These are phyloP conservation scores for Solanum arcanum DNA, from an alignment of 257 asterid genomes.

Conservation along the genomic window DNA sequence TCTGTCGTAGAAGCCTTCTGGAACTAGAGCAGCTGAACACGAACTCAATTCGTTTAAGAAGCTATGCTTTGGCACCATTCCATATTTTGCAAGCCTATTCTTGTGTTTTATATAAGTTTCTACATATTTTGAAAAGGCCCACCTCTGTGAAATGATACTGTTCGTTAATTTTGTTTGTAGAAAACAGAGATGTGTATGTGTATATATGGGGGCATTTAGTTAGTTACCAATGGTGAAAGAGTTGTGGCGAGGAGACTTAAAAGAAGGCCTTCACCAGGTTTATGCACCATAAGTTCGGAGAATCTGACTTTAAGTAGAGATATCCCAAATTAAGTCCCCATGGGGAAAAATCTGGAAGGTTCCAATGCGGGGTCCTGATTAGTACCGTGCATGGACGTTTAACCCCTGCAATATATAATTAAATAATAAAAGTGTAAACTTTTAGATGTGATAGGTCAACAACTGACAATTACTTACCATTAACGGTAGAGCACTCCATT, in stretches of 20 bases:
- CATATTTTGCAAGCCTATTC: slow-evolving; percentile 16
- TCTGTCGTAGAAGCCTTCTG: slow-evolving; percentile 31
- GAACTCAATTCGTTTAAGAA: slow-evolving; percentile 21
- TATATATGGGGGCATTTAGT: no score
- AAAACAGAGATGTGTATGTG: background rate
- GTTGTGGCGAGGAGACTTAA: slow-evolving; percentile 24
- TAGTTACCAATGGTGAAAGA: slow-evolving; percentile 37
- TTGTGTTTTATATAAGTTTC: slow-evolving; percentile 20
- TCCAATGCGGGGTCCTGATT: slow-evolving; percentile 38
- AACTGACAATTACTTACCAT: slow-evolving; percentile 5
- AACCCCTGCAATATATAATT: slow-evolving; percentile 11
- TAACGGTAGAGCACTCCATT: slow-evolving; percentile 23
- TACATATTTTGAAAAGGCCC: slow-evolving; percentile 33
- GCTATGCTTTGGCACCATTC: slow-evolving; percentile 33
- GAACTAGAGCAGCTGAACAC: slow-evolving; percentile 19
- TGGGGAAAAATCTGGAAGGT: slow-evolving; percentile 23
- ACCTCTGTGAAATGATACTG: slow-evolving; percentile 15
- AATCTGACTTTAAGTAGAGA: slow-evolving; percentile 31
- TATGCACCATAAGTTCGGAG: slow-evolving; percentile 36
- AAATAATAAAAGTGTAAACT: no score
- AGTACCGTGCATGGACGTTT: slow-evolving; percentile 33
- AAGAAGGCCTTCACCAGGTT: slow-evolving; percentile 34
- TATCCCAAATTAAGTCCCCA: slow-evolving; percentile 30
- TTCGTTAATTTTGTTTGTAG: background rate
- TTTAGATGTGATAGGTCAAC: no score